phyloP scores from a whole-genome alignment of 495 filamentous ascomycete species.

The Apodospora peruviana region DNA sequence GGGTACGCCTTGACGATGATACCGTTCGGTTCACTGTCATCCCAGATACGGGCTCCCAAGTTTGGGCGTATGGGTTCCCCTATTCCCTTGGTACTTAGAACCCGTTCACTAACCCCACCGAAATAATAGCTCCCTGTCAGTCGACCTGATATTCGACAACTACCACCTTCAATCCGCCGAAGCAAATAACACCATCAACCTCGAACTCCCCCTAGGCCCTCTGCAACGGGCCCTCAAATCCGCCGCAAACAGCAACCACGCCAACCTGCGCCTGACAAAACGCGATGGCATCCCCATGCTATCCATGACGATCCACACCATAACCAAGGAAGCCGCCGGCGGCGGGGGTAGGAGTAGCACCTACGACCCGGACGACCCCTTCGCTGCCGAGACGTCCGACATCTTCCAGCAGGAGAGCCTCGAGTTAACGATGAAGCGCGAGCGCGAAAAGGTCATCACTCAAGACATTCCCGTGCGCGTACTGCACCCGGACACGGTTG shows the following conservation, averaged over 20 bases:
- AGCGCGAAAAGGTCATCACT: constrained; percentile 83
- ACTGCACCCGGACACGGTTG: constrained; percentile 69
- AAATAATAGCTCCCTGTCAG: constrained; percentile 41
- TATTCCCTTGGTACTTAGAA: not conserved
- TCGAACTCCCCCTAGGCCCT: constrained; percentile 78
- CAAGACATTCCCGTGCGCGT: constrained; percentile 94
- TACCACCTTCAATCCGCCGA: constrained; percentile 83
- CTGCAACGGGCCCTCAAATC: constrained; percentile 84
- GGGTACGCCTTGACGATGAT: constrained; percentile 83
- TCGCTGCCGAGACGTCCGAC: no score
- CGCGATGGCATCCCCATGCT: constrained; percentile 81
- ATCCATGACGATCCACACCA: constrained; percentile 75
- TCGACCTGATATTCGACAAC: constrained; percentile 82
- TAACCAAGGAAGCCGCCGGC: constrained; percentile 33
- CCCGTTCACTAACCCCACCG: not conserved
- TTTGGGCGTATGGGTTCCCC: constrained; percentile 76
- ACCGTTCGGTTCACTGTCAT: constrained; percentile 91
- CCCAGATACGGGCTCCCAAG: constrained; percentile 87
- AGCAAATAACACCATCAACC: constrained; percentile 79
- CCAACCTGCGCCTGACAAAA: constrained; percentile 85
- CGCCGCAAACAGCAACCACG: constrained; percentile 66
- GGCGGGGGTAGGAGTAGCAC: constrained; percentile 19
- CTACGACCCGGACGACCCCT: constrained; percentile 37
- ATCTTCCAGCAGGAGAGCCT: constrained; percentile 43
- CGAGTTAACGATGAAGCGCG: constrained; percentile 45